Percentiles rank a stretch among this genome's conserved stretches.
Conservation (phyloP, 441 rosid species). For the Bruguiera hainesii region DNA sequence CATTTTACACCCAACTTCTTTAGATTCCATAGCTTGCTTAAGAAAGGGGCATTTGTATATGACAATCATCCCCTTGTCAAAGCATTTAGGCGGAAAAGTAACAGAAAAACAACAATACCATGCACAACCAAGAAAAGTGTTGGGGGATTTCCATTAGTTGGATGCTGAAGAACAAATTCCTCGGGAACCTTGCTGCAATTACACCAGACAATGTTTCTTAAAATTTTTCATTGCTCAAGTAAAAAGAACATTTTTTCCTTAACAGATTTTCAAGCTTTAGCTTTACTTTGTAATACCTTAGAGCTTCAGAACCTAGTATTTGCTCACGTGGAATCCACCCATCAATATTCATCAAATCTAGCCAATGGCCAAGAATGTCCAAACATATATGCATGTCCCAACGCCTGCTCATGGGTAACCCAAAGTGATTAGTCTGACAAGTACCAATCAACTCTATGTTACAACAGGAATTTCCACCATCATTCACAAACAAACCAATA, state of each 20-base stretch:
- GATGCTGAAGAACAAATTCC: slow-evolving; percentile 85
- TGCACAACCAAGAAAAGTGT: slow-evolving; percentile 85
- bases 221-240: slow-evolving; percentile 17
- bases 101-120: slow-evolving; percentile 42
- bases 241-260: background rate
- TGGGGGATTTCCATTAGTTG: slow-evolving; percentile 95
- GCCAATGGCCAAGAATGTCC: slow-evolving; percentile 92
- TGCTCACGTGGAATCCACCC: slow-evolving; percentile 99
- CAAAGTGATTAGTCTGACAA: slow-evolving; percentile 18
- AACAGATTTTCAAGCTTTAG: slow-evolving; percentile 14
- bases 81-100: background rate
- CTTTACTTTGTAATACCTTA: slow-evolving; percentile 50
- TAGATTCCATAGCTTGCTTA: background rate
- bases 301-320: slow-evolving; percentile 93
- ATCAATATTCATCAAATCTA: slow-evolving; percentile 77
- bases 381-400: slow-evolving; percentile 73
- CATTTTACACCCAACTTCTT: background rate
- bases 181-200: slow-evolving; percentile 89
- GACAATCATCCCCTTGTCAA: background rate
- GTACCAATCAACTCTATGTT: slow-evolving; percentile 19
- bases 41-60: background rate
- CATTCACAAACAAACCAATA: background rate
- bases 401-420: slow-evolving; percentile 44
- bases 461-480: background rate
- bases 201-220: slow-evolving; percentile 23